Evolutionary conservation across 1,284 basidiomycete species (phyloP).

Genomic region (Leccinum fallax): DNA sequence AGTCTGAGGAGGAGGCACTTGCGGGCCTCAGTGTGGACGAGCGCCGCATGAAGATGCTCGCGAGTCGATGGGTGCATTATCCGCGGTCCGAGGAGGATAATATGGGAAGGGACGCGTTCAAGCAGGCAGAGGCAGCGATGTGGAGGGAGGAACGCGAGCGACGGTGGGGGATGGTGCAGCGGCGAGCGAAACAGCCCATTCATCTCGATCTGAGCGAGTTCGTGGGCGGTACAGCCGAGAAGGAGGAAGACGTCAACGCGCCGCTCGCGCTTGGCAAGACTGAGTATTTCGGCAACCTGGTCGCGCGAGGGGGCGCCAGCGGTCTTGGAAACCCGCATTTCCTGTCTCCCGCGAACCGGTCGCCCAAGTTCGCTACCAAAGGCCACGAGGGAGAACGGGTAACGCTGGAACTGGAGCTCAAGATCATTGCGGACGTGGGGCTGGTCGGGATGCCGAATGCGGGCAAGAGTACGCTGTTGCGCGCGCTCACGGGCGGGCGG

Average conservation of each 20-base stretch:
- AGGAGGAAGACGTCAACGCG: conserved; percentile 48
- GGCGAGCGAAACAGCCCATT: conserved; percentile 48
- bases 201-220: conserved; percentile 62
- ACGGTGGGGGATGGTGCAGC: conserved; percentile 45
- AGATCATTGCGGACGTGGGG: conserved; percentile 92
- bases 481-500: conserved; percentile 84
- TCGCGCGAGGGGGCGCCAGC: conserved; percentile 81
- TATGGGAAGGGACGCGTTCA: conserved; percentile 64
- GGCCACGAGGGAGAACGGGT: conserved; percentile 84
- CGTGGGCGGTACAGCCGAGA: conserved; percentile 39
- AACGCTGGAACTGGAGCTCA: conserved; percentile 90
- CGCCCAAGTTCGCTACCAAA: conserved; percentile 80
- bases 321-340: conserved; percentile 94
- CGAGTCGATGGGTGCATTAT: conserved; percentile 80
- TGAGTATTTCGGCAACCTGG: conserved; percentile 65
- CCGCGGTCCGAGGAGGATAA: conserved; percentile 68
- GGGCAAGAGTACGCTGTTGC: conserved; percentile 86
- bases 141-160: conserved; percentile 67
- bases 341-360: conserved; percentile 62
- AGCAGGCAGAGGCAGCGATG: conserved; percentile 69
- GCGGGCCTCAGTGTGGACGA: conserved; percentile 48
- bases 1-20: conserved; percentile 65
- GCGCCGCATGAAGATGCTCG: conserved; percentile 59
- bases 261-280: conserved; percentile 68
- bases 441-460: conserved; percentile 97